Evolutionary conservation across 2,329 filamentous ascomycete species (phyloP).

Genomic region (Talaromyces funiculosus): DNA sequence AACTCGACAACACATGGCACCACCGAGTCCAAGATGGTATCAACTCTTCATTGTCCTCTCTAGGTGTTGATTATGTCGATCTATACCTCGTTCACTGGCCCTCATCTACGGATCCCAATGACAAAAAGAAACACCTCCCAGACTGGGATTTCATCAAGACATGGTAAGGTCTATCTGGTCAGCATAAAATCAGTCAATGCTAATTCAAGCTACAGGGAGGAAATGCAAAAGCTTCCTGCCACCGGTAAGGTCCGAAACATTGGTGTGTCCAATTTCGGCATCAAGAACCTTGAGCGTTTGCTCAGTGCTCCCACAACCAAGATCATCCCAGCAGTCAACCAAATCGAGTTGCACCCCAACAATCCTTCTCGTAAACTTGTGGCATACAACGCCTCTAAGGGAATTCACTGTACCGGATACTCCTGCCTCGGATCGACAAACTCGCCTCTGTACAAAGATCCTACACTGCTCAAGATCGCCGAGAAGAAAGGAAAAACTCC

Average conservation of each 20-base stretch:
- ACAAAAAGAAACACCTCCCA: slow-evolving; percentile 56
- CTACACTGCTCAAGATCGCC: slow-evolving; percentile 47
- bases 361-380: slow-evolving; percentile 61
- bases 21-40: slow-evolving; percentile 58
- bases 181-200: slow-evolving; percentile 39
- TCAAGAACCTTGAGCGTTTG: slow-evolving; percentile 72
- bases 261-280: slow-evolving; percentile 80
- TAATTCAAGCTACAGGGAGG: slow-evolving; percentile 40
- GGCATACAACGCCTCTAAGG: slow-evolving; percentile 48
- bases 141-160: slow-evolving; percentile 83
- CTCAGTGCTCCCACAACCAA: slow-evolving; percentile 58
- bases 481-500: slow-evolving; percentile 52
- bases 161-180: slow-evolving; percentile 47
- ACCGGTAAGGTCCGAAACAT: slow-evolving; percentile 67
- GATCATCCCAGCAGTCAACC: slow-evolving; percentile 48
- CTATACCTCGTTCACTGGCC: slow-evolving; percentile 70
- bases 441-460: slow-evolving; percentile 50
- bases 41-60: slow-evolving; percentile 56
- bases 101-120: slow-evolving; percentile 48
- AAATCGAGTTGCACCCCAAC: slow-evolving; percentile 56
- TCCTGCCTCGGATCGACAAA: slow-evolving; percentile 53
- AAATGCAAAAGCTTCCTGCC: slow-evolving; percentile 41
- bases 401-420: slow-evolving; percentile 53
- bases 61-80: slow-evolving; percentile 63
- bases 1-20: slow-evolving; percentile 63